Base-by-base conservation (phyloP, 257 asterid genomes). In the Solanum piurae region DNA sequence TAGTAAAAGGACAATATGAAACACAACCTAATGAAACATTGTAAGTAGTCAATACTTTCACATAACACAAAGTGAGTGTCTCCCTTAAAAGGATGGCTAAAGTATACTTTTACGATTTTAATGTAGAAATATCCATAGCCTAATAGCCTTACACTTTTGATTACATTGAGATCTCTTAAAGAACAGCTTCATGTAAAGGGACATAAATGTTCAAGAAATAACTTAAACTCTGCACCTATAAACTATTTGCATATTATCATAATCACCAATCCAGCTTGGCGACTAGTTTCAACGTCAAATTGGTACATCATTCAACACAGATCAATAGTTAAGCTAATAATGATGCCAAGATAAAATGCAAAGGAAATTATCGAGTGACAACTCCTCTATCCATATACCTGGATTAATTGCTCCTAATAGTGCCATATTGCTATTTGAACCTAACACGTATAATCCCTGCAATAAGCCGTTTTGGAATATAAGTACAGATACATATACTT, bases 401-500 rank as follows among this genome's bases (percentile, higher is more conserved):
- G 95, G 88, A 86, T 94, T 93, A 25, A 90, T 87, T 9, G 92
- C 83, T 83, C 93, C 96, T 76, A 89, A 89, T 49, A 92, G 85
- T 44, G 93, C 98, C 84, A 93, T 90, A 85, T 76, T 90, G 72
- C 92, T 89, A 8, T 89, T 91, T 58, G 98, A 89, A 20, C 93
- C 90, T 12, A 96, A 91, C 21, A 92, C 88, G 88, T 92, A 89
- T 85, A 91, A 74, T 14, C 98, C 96, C 99, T 96, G 90, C 64
- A 68, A 77, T 76, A 44, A 72, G 77, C 69, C 60, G 11, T 83
- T 52, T 34, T 20, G 34, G n/a, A 88, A 72, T 27, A n/a, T 20
- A 71, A 23, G 3, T 25, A 46, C 74, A 73, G 16, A 73, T 79
- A 9, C 31, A 46, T 76, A 60, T 38, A 4, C 36, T 68, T 4